Evolutionary conservation across 495 filamentous ascomycete species (phyloP).

Genomic region (Choiromyces venosus): DNA sequence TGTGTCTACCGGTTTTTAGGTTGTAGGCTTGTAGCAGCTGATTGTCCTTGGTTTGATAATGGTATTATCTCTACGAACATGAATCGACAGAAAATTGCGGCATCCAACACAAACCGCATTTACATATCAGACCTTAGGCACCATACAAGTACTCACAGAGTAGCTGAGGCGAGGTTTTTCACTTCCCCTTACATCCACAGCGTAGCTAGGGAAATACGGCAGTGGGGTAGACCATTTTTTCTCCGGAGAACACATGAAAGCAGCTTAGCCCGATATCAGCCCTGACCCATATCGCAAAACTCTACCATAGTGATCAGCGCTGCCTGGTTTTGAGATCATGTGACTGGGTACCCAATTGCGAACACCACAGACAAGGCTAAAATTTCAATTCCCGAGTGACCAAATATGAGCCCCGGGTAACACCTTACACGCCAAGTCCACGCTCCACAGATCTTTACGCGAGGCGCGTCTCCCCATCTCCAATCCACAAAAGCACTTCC

Average conservation of each 20-base stretch:
- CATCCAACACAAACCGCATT: not conserved
- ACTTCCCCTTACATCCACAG: not conserved
- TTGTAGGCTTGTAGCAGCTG: too few relatives aligned
- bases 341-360: not conserved
- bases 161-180: not conserved
- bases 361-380: not conserved
- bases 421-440: not conserved
- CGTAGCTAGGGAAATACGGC: not conserved
- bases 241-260: not conserved
- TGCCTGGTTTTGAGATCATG: not conserved
- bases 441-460: not conserved
- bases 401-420: not conserved
- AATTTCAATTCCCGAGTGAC: not conserved
- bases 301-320: not conserved
- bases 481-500: not conserved
- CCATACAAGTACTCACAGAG: not conserved
- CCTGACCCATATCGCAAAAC: too few relatives aligned
- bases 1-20: too few relatives aligned
- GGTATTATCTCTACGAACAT: not conserved
- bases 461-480: not conserved
- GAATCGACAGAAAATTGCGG: not conserved
- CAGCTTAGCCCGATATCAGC: not conserved
- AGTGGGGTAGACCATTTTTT: too few relatives aligned
- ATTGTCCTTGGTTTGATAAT: not conserved
- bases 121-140: not conserved